phyloP scores from a whole-genome alignment of 2,329 filamentous ascomycete species.

The Fusarium sp. region DNA sequence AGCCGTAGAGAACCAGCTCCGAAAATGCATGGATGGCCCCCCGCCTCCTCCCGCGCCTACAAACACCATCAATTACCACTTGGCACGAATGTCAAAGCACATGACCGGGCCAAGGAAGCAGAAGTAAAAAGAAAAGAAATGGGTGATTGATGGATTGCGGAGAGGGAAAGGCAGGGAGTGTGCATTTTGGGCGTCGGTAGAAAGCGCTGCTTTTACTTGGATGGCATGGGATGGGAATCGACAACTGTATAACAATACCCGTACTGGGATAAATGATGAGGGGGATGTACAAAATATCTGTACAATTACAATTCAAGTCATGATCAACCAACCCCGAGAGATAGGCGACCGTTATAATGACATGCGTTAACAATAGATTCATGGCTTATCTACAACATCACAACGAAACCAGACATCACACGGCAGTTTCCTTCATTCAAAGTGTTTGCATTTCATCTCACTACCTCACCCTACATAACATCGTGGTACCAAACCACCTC shows the following conservation, averaged over 20 bases:
- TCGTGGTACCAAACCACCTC: conserved; percentile 23
- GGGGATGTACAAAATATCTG: conserved; percentile 47
- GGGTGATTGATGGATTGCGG: too few species aligned
- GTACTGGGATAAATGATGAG: conserved; percentile 21
- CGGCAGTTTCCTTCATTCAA: conserved; percentile 27
- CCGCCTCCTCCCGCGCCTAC: conserved; percentile 63
- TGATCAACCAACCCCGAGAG: conserved; percentile 20
- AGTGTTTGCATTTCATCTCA: conserved; percentile 49
- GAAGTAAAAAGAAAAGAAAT: conserved; percentile 44
- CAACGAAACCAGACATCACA: neutral
- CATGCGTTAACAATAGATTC: neutral
- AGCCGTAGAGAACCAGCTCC: conserved; percentile 70
- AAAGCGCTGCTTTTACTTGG: conserved; percentile 44
- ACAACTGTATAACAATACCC: conserved; percentile 43
- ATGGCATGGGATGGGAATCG: conserved; percentile 15
- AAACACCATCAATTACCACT: conserved; percentile 93
- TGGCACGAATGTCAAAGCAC: conserved; percentile 80
- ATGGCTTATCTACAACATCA: neutral
- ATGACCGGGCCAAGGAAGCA: conserved; percentile 66
- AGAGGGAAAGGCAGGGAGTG: neutral
- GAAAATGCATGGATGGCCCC: conserved; percentile 84
- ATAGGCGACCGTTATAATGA: neutral
- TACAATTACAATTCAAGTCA: conserved; percentile 44
- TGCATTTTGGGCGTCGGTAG: conserved; percentile 44
- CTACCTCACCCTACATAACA: conserved; percentile 43